Conservation (phyloP, 352 stramenopile species). For the Globisporangium camurandrum region DNA sequence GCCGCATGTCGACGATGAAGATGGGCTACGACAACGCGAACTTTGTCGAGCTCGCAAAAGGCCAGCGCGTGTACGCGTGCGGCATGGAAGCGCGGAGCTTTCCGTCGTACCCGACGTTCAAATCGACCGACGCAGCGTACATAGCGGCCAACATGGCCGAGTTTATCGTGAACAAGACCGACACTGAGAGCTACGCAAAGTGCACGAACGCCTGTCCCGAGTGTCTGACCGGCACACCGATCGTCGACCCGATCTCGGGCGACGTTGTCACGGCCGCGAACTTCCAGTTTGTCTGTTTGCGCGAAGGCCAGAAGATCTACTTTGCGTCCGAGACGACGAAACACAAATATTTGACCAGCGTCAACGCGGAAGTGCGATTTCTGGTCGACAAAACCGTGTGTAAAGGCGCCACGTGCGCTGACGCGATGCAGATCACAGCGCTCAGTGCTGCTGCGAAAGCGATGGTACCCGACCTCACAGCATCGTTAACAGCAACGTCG, state of each 20-base stretch:
- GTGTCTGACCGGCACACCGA: constrained; percentile 25
- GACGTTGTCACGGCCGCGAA: constrained; percentile 41
- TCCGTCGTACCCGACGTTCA: constrained; percentile 26
- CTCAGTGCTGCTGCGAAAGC: constrained; percentile 38
- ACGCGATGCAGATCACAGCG: constrained; percentile 48
- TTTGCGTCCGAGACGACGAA: constrained; percentile 66
- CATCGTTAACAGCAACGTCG: constrained; percentile 18
- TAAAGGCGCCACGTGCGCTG: constrained; percentile 36
- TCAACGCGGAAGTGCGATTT: constrained; percentile 44
- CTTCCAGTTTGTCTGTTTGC: constrained; percentile 65
- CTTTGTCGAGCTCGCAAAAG: constrained; percentile 51
- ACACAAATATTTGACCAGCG: constrained; percentile 48
- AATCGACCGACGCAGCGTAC: constrained; percentile 65
- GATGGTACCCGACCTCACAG: constrained; percentile 21
- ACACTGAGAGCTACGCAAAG: constrained; percentile 23
- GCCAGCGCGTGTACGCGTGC: constrained; percentile 69
- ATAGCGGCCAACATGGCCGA: constrained; percentile 65
- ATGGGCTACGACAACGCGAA: constrained; percentile 51
- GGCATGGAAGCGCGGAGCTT: constrained; percentile 57
- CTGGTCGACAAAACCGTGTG: constrained; percentile 53
- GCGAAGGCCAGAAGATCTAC: constrained; percentile 81
- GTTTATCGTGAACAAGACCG: constrained; percentile 41
- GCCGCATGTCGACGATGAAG: constrained; percentile 54
- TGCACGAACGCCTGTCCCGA: constrained; percentile 33
- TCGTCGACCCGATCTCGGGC: constrained; percentile 62